Evolutionary conservation across 1,284 basidiomycete genomes (phyloP), one percentile per base, ranked within the genome.

Genomic region (Grifola frondosa): DNA sequence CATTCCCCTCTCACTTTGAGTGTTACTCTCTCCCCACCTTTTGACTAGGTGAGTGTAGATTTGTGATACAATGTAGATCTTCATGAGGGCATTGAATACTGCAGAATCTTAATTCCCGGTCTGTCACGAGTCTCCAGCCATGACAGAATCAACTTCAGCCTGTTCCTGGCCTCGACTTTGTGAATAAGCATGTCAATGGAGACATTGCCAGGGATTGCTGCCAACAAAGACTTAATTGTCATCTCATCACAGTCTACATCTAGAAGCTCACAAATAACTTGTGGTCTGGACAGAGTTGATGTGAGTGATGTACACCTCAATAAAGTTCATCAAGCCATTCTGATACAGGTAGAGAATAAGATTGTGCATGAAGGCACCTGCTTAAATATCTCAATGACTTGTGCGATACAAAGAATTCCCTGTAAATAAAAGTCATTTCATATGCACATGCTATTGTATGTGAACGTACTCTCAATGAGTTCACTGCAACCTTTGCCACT

Each of bases 401-500:
- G 88, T 13, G 84, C 81, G 10, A 96, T 99, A 50, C 96, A 88
- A 20, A 99, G 75, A 57, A 99, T 96, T 17, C 97, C 96, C 86
- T 89, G 15, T 31, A 45, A 22, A 48, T 16, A 37, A 34, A 35
- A 26, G 12, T 23, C 13, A 23, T 37, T 15, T 33, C 8, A 23
- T 15, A 20, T 32, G 12, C 13, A 31, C 20, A 34, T 4, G 21
- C n/a, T n/a, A n/a, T n/a, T n/a, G n/a, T 48, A 24, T 11, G 44
- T 15, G 16, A 6, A 61, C 74, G 35, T 64, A 88, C 85, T 52
- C 93, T 78, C 25, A 96, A 96, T 33, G 96, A 98, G 68, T 94
- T 96, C 42, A 97, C 96, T n/a, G 96, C 97, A 57, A 98, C 80
- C 73, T 97, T 98, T 45, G 97, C 97, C n/a, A 96, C 96, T 59